Base-by-base conservation (phyloP, 2,329 filamentous ascomycete species). In the Leptographium lundbergii region DNA sequence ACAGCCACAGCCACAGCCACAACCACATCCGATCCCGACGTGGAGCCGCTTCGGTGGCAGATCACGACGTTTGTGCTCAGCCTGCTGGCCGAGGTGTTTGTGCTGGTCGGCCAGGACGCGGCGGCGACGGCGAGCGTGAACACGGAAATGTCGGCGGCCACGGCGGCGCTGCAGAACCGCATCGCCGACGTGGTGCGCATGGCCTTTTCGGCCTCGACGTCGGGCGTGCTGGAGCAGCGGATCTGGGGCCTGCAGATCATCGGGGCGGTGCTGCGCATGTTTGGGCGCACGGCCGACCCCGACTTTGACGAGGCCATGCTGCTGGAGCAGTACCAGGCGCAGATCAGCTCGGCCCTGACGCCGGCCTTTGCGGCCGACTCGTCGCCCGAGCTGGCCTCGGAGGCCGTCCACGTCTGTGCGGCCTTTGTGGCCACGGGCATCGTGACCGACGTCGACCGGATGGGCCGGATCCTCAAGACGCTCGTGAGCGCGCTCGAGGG, bases 291-390 rank as follows among this genome's bases (percentile, higher is more conserved):
- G 1, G 89, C 92, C 1, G 94, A 99, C 72, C 95, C 94, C 0
- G 94, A 99, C 69, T 99, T 99, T 68, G 84, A 92, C n/a, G 94
- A 99, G 72, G 94, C 89, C 0, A 95, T 95, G 73, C 79, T 99
- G 19, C 80, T 99, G 4, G 95, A 99, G 71, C 94, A 99, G 71
- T 99, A 99, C 67, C 95, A 99, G 72, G 94, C 94, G 6, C 94
- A 99, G 69, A 99, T 99, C 69, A 91, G 91, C 67, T 97, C 94
- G 22, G 94, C 94, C 0, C 78, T 99, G 62, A 99, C 95, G 0
- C 94, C 94, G 4, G 95, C 94, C 0, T 99, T 99, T 73, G 91
- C 94, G 1, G 87, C 86, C 4, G 94, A 99, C 70, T 99, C 94
- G 0, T 96, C 92, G 0, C 91, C 95, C 0, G 94, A 99, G 70